Evolutionary conservation across 2,329 filamentous ascomycete genomes (phyloP), one percentile per base, ranked within the genome.

Genomic region (Aspergillus clavatus): DNA sequence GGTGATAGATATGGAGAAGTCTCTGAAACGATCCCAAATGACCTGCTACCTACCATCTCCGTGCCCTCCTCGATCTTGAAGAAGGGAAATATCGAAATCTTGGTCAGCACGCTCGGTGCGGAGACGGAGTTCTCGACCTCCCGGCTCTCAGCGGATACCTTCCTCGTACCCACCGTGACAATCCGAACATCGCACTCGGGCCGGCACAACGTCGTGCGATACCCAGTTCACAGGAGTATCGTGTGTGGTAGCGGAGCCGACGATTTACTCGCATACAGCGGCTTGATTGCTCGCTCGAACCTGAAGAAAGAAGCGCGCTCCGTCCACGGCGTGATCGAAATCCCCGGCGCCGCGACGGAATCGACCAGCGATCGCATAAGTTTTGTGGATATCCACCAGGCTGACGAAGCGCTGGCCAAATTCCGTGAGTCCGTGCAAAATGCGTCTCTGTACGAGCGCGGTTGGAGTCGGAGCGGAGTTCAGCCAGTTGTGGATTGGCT

Each of bases 221-320:
- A 88, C 36, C 90, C 91, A 0, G 89, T 96, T 1, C 91, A 97
- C 62, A 87, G 84, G 61, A 81, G 84, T 1, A 68, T 96, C 12
- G 58, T 96, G 7, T 78, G 95, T 7, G 83, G 82, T 0, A 78
- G 87, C 39, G 89, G 88, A 0, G 69, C 95, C 2, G 71, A 79
- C 42, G 88, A 86, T 6, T 80, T 85, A 1, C 57, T 71, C 26
- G 55, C 64, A 11, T 69, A 66, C 33, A 59, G 62, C 36, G 57
- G 56, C 11, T 46, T 69, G 36, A 51, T 67, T 33, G 57, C 55
- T 18, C 58, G 60, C 16, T 56, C 65, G 11, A 56, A 62, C 42
- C 43, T 63, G 14, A 60, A 60, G 38, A 56, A 58, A 7, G 61
- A 66, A 37, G 51, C 53, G 5, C 47, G 51, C n/a, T 65, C 62